phyloP scores from a whole-genome alignment of 164 flowering plant species.

The Aristolochia fimbriata region DNA sequence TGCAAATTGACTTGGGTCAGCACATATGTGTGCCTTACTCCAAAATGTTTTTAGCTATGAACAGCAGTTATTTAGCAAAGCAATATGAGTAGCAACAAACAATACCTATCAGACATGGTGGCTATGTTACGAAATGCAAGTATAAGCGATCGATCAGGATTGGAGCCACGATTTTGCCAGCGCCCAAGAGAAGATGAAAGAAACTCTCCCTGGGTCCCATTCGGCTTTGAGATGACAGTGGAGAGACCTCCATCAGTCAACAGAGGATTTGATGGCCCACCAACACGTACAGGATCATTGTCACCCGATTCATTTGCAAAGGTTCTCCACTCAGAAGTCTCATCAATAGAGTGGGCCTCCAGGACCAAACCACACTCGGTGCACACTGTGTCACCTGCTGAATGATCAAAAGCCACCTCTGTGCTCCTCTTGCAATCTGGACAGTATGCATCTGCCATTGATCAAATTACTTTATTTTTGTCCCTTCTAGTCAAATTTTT shows the following conservation, averaged over 20 bases:
- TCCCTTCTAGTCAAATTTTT: too few species aligned
- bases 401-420: constrained; percentile 23
- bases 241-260: constrained; percentile 27
- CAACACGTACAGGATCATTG: constrained; percentile 27
- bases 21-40: not conserved
- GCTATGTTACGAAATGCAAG: constrained; percentile 33
- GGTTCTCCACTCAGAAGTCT: constrained; percentile 32
- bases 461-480: not conserved
- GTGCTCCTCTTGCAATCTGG: constrained; percentile 23
- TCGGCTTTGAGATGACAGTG: constrained; percentile 32
- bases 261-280: constrained; percentile 25
- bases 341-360: constrained; percentile 28
- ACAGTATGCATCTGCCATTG: constrained; percentile 21
- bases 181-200: constrained; percentile 32
- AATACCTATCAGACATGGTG: constrained; percentile 40
- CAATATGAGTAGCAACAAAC: not conserved
- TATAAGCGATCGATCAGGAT: constrained; percentile 33
- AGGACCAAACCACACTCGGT: constrained; percentile 27
- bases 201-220: constrained; percentile 25
- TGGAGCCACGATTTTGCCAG: constrained; percentile 37
- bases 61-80: not conserved
- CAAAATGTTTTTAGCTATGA: not conserved
- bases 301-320: constrained; percentile 24
- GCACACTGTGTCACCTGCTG: constrained; percentile 27
- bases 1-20: not conserved